These are phyloP conservation scores for Coemansia sp. DNA, from an alignment of 192 early-diverging fungal species.

Conservation along the genomic window DNA sequence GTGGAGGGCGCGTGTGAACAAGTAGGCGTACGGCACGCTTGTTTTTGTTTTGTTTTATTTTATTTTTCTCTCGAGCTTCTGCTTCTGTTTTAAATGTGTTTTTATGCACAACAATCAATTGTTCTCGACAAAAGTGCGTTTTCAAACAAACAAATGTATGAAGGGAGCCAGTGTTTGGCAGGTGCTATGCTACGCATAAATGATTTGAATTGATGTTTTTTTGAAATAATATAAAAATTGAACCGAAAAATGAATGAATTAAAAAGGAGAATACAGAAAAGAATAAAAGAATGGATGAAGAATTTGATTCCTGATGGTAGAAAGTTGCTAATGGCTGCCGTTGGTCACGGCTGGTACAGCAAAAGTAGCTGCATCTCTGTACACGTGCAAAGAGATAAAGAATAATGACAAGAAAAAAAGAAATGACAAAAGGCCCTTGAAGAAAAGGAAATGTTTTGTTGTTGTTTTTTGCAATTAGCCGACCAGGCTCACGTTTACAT, in stretches of 20 bases:
- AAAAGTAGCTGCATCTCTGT: constrained; percentile 18
- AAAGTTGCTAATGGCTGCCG: neutral
- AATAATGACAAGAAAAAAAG: constrained; percentile 5
- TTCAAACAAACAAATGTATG: neutral
- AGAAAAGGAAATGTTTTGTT: constrained; percentile 1
- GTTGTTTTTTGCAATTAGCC: neutral
- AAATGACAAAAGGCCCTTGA: neutral
- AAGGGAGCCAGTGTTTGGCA: too few species aligned
- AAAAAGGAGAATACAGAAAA: constrained; percentile 1
- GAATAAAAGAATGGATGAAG: neutral
- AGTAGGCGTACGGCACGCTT: constrained; percentile 6
- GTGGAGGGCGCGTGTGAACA: constrained; percentile 55
- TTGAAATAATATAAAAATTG: neutral
- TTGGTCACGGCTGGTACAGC: neutral
- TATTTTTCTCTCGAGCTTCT: neutral
- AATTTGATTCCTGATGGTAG: neutral
- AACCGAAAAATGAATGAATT: constrained; percentile 2
- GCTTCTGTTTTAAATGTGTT: too few species aligned
- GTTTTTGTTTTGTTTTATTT: neutral
- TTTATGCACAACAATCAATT: neutral
- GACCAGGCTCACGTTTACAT: constrained; percentile 36
- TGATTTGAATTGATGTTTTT: neutral
- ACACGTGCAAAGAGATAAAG: constrained; percentile 42
- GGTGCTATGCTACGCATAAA: too few species aligned
- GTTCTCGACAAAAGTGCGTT: neutral